Percentiles rank a stretch among this genome's conserved stretches.
Conservation (phyloP, 495 filamentous ascomycete genomes). For the Aspergillus carlsbadensis region DNA sequence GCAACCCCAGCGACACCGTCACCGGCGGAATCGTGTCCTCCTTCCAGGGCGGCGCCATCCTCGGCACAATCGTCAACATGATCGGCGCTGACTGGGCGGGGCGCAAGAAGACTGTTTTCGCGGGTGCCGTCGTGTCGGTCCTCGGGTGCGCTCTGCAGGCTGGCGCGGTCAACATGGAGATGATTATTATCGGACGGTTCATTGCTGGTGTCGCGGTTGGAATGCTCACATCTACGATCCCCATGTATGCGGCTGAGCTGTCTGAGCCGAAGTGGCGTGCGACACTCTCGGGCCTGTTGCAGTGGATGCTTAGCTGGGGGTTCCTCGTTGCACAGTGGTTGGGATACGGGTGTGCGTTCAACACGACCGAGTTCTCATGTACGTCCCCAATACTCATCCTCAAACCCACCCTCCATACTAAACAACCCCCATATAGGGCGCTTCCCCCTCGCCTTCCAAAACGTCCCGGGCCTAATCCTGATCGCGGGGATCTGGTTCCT, state of each 20-base stretch:
- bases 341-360: conserved; percentile 48
- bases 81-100: conserved; percentile 42
- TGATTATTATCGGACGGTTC: conserved; percentile 49
- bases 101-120: conserved; percentile 39
- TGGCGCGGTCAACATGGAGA: conserved; percentile 43
- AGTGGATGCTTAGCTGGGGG: conserved; percentile 46
- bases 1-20: conserved; percentile 30
- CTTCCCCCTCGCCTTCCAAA: conserved; percentile 53
- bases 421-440: conserved; percentile 37
- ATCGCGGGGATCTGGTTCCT: conserved; percentile 54
- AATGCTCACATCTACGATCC: conserved; percentile 44
- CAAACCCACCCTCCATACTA: no score
- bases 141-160: conserved; percentile 47
- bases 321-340: conserved; percentile 47
- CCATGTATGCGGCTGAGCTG: conserved; percentile 37
- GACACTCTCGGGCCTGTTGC: conserved; percentile 24
- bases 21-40: conserved; percentile 50
- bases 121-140: conserved; percentile 41
- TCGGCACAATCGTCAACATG: conserved; percentile 45
- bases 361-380: conserved; percentile 44
- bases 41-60: conserved; percentile 44
- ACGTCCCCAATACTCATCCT: no score
- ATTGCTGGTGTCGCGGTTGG: conserved; percentile 48
- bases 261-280: conserved; percentile 24
- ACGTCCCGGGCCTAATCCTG: conserved; percentile 45